These are phyloP conservation scores for Endocladia muricata DNA, from an alignment of 31 red algal species.

Conservation along the genomic window DNA sequence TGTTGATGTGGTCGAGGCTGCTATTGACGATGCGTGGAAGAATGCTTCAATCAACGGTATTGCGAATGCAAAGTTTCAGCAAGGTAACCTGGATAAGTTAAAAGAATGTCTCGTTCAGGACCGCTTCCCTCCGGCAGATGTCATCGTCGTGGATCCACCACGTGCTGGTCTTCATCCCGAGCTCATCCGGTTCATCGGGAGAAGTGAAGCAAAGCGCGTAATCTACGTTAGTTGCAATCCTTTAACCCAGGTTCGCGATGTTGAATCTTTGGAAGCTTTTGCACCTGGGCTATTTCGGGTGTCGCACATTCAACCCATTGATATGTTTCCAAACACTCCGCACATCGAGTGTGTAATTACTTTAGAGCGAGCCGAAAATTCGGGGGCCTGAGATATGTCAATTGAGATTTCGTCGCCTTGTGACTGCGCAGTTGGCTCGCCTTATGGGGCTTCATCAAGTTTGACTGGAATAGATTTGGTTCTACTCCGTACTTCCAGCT, in stretches of 20 bases:
- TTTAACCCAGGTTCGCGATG: slow-evolving; percentile 72
- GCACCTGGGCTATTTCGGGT: slow-evolving; percentile 39
- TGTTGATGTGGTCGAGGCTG: slow-evolving; percentile 66
- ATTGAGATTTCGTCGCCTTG: no score
- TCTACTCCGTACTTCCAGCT: no score
- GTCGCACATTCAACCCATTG: slow-evolving; percentile 51
- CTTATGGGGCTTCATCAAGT: no score
- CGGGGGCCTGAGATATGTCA: no score
- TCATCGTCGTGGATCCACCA: slow-evolving; percentile 93
- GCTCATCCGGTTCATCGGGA: slow-evolving; percentile 57
- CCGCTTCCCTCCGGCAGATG: slow-evolving; percentile 29
- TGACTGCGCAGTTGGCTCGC: no score
- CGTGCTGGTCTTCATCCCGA: slow-evolving; percentile 82
- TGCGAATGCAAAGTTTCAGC: slow-evolving; percentile 65
- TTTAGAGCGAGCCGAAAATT: slow-evolving; percentile 41
- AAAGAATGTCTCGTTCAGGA: slow-evolving; percentile 10
- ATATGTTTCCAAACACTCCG: slow-evolving; percentile 90
- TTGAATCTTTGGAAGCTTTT: slow-evolving; percentile 27
- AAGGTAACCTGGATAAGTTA: slow-evolving; percentile 74
- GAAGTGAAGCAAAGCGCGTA: slow-evolving; percentile 53
- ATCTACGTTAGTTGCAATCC: slow-evolving; percentile 99
- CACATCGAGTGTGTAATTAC: slow-evolving; percentile 75
- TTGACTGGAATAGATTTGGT: no score
- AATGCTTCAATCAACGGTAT: slow-evolving; percentile 76
- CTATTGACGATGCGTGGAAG: slow-evolving; percentile 66